Evolutionary conservation across 2,329 filamentous ascomycete genomes (phyloP).

Genomic region (Beauveria scarabaeidicola): DNA sequence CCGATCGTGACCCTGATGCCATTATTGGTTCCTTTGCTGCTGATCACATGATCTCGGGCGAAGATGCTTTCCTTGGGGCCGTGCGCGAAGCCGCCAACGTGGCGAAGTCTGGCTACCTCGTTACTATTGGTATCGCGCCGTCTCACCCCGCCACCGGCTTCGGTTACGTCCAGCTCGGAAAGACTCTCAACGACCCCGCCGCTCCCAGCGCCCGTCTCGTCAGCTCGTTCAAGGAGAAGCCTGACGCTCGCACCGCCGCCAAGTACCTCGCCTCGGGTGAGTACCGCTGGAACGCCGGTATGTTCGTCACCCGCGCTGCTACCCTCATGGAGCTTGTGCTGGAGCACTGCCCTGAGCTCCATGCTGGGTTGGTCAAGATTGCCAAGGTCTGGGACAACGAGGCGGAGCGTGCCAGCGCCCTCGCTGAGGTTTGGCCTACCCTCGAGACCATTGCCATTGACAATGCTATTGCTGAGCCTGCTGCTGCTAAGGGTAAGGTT

Average conservation of each 20-base stretch:
- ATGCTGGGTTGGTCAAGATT: constrained; percentile 17
- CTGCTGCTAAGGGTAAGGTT: constrained; percentile 19
- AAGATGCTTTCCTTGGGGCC: constrained; percentile 20
- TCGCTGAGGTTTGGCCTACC: constrained; percentile 19
- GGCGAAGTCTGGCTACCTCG: constrained; percentile 19
- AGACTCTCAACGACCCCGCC: constrained; percentile 14
- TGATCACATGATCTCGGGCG: constrained; percentile 21
- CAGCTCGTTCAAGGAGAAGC: constrained; percentile 21
- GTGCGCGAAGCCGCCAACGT: constrained; percentile 20
- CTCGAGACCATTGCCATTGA: constrained; percentile 21
- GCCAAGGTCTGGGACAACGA: constrained; percentile 19
- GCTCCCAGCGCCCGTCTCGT: constrained; percentile 18
- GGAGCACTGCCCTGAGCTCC: constrained; percentile 18
- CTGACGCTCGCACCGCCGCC: constrained; percentile 20
- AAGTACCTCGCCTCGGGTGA: constrained; percentile 20
- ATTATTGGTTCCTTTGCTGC: constrained; percentile 20
- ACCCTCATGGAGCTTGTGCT: constrained; percentile 19
- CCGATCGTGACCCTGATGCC: constrained; percentile 18
- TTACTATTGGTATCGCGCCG: constrained; percentile 21
- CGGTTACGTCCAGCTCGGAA: constrained; percentile 20
- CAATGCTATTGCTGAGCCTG: constrained; percentile 21
- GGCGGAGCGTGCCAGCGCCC: constrained; percentile 14
- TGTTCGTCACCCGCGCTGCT: constrained; percentile 21
- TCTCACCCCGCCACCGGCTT: constrained; percentile 21
- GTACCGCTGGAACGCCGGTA: constrained; percentile 21